phyloP scores from a whole-genome alignment of 179 eudicot species.

The Beta corolliflora region DNA sequence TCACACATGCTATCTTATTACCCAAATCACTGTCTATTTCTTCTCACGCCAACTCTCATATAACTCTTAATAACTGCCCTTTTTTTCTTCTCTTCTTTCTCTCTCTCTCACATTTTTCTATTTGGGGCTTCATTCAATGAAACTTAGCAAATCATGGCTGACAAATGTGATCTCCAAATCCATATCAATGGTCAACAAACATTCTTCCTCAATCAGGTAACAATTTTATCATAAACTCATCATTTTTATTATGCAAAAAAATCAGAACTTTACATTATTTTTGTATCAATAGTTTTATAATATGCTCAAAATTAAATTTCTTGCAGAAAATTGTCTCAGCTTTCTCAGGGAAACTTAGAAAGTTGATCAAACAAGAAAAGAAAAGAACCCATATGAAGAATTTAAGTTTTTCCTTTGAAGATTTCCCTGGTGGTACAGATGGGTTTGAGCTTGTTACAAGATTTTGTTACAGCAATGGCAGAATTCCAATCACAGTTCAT shows the following conservation, averaged over 20 bases:
- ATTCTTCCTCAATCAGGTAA: slow-evolving; percentile 77
- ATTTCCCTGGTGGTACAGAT: slow-evolving; percentile 66
- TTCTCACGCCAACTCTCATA: slow-evolving; percentile 17
- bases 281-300: no score
- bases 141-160: slow-evolving; percentile 44
- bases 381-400: slow-evolving; percentile 35
- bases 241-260: background rate
- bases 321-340: slow-evolving; percentile 53
- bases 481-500: slow-evolving; percentile 41
- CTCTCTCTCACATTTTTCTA: slow-evolving; percentile 3
- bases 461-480: slow-evolving; percentile 66
- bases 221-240: background rate
- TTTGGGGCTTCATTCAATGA: slow-evolving; percentile 26
- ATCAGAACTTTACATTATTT: no score
- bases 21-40: slow-evolving; percentile 21
- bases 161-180: slow-evolving; percentile 62
- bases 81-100: background rate
- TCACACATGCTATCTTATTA: slow-evolving; percentile 23
- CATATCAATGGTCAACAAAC: slow-evolving; percentile 65
- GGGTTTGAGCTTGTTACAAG: slow-evolving; percentile 71
- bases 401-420: slow-evolving; percentile 37
- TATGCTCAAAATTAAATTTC: no score
- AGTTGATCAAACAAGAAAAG: slow-evolving; percentile 53
- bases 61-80: background rate
- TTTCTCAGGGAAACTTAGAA: slow-evolving; percentile 55